Evolutionary conservation across 2,329 filamentous ascomycete genomes (phyloP), one percentile per base, ranked within the genome.

Genomic region (Ophiognomonia clavigignenti-juglandacearum): DNA sequence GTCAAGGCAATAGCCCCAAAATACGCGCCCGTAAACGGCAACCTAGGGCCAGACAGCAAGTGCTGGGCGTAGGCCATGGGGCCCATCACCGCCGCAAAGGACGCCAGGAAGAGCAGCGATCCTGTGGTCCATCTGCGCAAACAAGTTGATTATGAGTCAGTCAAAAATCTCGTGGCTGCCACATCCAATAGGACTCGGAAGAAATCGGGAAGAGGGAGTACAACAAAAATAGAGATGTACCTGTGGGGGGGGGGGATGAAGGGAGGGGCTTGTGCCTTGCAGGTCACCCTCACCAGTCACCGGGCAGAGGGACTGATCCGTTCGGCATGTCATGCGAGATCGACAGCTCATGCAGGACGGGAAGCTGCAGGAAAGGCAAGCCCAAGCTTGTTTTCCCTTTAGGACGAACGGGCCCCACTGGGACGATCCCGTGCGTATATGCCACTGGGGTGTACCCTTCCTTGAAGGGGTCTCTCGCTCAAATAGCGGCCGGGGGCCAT

Each of bases 61-160:
- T 98, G 93, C 59, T 83, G 83, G 52, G 83, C 66, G 66, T 97
- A 98, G 57, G 82, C 77, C 70, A 83, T 75, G 29, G 88, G 91
- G 46, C 93, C 93, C 88, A 96, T 95, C 70, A 97, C 80, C 56
- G 92, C 88, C 22, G 89, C 90, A 78, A 93, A 98, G 57, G 91
- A 96, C 57, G 82, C 80, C 59, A 97, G 77, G 73, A 97, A 97
- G 56, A 98, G 77, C 40, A 87, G 63, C 40, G 92, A 96, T 46
- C 91, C 93, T 64, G 96, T 83, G 41, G 92, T 89, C 93, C 93
- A 98, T 74, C 93, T 97, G 67, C 22, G 52, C 36, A 39, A 42
- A 41, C 54, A 44, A 50, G 24, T 38, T 6, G 6, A 26, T 26
- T 10, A 26, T 26, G 37, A 27, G 32, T 50, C 44, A 42, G 29